phyloP scores from a whole-genome alignment of 139 green algal genomes.

The Penium margaritaceum region DNA sequence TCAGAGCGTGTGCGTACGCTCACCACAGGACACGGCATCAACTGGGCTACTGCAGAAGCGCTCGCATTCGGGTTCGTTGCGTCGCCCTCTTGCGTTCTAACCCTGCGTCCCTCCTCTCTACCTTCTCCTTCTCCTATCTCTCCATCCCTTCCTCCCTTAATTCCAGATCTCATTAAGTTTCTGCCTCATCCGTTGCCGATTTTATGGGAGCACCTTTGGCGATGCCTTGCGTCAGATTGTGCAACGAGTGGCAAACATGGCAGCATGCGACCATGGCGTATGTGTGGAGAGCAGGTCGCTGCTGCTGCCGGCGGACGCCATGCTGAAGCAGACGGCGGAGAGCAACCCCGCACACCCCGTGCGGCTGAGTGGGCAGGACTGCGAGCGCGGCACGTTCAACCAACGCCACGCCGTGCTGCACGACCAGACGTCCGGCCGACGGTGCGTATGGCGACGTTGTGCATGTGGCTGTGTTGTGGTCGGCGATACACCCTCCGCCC shows the following conservation, averaged over 20 bases:
- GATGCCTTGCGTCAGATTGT: too few relatives aligned
- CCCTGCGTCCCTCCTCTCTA: neutral
- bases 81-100: neutral
- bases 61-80: slow-evolving; percentile 74
- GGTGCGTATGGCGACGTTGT: slow-evolving; percentile 4
- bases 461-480: too few relatives aligned
- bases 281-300: too few relatives aligned
- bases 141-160: neutral
- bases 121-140: neutral
- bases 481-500: too few relatives aligned
- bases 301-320: slow-evolving; percentile 12
- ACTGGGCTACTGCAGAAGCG: slow-evolving; percentile 90
- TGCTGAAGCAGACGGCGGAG: slow-evolving; percentile 54
- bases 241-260: too few relatives aligned
- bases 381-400: slow-evolving; percentile 74
- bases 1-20: slow-evolving; percentile 69
- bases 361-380: slow-evolving; percentile 70
- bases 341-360: slow-evolving; percentile 16
- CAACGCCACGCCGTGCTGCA: slow-evolving; percentile 61
- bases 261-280: too few relatives aligned
- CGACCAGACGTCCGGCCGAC: neutral
- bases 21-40: slow-evolving; percentile 61
- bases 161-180: neutral
- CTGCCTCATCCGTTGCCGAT: neutral
- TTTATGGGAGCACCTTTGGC: too few relatives aligned